These are phyloP conservation scores for Dacryopinax primogenitus DNA, from an alignment of 768 basidiomycete species.

Conservation along the genomic window DNA sequence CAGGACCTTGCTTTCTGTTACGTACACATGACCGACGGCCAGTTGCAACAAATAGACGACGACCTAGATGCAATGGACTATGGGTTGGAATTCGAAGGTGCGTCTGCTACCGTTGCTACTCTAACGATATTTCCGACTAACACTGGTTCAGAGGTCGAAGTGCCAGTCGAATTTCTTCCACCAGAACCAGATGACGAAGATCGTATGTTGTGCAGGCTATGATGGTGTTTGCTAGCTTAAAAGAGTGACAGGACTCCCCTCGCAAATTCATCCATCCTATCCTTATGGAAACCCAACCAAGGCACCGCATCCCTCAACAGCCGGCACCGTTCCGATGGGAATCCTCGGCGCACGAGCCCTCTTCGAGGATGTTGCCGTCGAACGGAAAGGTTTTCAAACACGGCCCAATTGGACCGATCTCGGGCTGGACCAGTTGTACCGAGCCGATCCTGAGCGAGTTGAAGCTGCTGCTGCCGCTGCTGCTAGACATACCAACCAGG, in stretches of 20 bases:
- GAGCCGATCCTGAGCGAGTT: neutral
- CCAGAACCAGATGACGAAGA: conserved; percentile 7
- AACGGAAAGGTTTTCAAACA: neutral
- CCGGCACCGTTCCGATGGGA: neutral
- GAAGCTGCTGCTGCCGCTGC: conserved; percentile 1
- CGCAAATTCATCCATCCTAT: neutral
- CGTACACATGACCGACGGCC: neutral
- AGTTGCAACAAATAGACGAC: neutral
- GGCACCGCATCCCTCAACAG: neutral
- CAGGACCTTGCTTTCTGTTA: conserved; percentile 3
- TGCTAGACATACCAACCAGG: neutral
- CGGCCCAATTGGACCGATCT: conserved; percentile 7
- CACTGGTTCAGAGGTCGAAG: neutral
- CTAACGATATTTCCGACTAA: neutral
- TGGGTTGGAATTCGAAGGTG: neutral
- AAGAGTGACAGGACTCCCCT: neutral
- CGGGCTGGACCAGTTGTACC: neutral
- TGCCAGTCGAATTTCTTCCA: neutral
- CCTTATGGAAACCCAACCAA: neutral
- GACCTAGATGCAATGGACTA: neutral
- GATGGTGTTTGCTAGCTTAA: neutral
- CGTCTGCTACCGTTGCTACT: neutral
- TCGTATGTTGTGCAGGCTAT: neutral
- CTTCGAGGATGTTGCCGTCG: neutral
- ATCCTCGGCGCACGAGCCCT: neutral